Evolutionary conservation across 768 basidiomycete genomes (phyloP).

Genomic region (Suillus clintonianus): DNA sequence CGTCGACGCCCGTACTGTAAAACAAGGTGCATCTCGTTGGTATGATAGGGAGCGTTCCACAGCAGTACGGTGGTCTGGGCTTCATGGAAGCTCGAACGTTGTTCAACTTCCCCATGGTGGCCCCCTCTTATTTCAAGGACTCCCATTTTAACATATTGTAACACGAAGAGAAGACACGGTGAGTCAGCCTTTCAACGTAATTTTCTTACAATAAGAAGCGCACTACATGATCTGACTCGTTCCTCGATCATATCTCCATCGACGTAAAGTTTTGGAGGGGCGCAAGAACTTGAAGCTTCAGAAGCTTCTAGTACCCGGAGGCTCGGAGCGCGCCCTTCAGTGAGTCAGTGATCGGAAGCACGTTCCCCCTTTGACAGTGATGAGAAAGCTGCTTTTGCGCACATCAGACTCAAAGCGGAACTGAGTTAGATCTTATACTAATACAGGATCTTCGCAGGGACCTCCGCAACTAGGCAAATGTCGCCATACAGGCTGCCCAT

Average conservation of each 20-base stretch:
- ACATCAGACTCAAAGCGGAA: not conserved
- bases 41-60: not conserved
- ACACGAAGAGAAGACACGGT: not conserved
- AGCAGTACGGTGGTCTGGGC: constrained; percentile 4
- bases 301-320: not conserved
- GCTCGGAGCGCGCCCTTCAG: too few relatives aligned
- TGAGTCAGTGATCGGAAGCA: not conserved
- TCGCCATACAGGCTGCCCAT: constrained; percentile 18
- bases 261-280: not conserved
- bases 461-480: constrained; percentile 13
- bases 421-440: not conserved
- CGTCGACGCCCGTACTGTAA: not conserved
- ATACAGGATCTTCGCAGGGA: not conserved
- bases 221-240: not conserved
- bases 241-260: not conserved
- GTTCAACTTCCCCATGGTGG: not conserved
- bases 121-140: not conserved
- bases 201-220: not conserved
- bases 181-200: not conserved
- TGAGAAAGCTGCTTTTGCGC: not conserved
- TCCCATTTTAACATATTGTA: not conserved
- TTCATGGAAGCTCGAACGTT: constrained; percentile 4
- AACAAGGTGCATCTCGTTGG: not conserved
- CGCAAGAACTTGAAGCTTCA: not conserved
- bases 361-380: too few relatives aligned